Evolutionary conservation across 306 rosid genomes (phyloP).

Genomic region (Quercus rubra): DNA sequence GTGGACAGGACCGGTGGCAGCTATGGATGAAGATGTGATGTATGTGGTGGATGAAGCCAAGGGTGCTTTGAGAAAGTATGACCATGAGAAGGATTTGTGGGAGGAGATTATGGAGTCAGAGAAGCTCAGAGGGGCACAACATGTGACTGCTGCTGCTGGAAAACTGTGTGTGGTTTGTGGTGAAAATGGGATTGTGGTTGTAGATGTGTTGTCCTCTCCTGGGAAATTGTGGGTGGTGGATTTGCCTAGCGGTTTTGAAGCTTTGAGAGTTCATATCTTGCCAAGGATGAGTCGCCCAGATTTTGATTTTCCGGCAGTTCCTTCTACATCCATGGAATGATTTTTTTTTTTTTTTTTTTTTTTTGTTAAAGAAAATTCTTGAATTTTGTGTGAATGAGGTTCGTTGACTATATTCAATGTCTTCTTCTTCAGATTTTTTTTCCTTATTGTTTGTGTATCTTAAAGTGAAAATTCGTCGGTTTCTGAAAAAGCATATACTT

Average conservation of each 20-base stretch:
- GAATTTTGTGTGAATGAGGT: too few species aligned
- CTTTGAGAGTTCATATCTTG: conserved; percentile 61
- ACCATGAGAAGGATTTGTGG: conserved; percentile 50
- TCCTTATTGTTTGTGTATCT: too few species aligned
- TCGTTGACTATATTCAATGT: too few species aligned
- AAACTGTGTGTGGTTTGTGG: conserved; percentile 56
- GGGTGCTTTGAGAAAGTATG: conserved; percentile 48
- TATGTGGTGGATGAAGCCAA: conserved; percentile 62
- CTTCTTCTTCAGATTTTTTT: too few species aligned
- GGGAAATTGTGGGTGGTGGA: conserved; percentile 38
- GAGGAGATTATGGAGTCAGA: conserved; percentile 35
- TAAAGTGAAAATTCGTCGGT: too few species aligned
- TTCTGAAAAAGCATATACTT: too few species aligned
- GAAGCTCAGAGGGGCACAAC: conserved; percentile 57
- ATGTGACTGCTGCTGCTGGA: conserved; percentile 54
- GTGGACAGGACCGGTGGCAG: conserved; percentile 77
- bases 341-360: background rate
- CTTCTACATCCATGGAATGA: background rate
- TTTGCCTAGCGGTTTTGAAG: conserved; percentile 54
- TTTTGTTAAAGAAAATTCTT: too few species aligned
- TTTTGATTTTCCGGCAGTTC: conserved; percentile 3
- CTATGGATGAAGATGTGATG: conserved; percentile 74
- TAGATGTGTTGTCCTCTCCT: conserved; percentile 41
- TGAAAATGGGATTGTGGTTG: conserved; percentile 39
- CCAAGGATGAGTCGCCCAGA: conserved; percentile 45